Evolutionary conservation across 106 monocot genomes (phyloP).

Genomic region (Dendrobium chrysotoxum): DNA sequence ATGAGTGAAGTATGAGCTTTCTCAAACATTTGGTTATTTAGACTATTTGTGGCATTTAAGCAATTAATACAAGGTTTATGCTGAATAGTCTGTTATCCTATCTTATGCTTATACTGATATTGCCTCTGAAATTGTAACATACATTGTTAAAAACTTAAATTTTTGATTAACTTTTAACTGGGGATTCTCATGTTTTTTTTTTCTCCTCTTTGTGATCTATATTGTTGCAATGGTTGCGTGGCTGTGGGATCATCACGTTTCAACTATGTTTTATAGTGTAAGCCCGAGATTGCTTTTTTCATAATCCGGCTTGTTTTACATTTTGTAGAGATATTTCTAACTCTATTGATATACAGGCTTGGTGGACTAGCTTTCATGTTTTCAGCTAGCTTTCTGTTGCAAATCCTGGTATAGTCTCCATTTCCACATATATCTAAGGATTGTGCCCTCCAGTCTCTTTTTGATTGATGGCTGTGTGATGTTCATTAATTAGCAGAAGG

Average conservation of each 20-base stretch:
- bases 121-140: not conserved
- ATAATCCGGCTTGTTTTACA: not conserved
- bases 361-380: slow-evolving; percentile 99
- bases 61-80: not conserved
- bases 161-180: not conserved
- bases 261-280: slow-evolving; percentile 5
- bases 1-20: not conserved
- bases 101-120: not conserved
- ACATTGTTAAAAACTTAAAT: not conserved
- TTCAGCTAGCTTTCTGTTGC: slow-evolving; percentile 80
- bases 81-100: not conserved
- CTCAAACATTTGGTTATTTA: not conserved
- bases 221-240: not conserved
- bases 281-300: not conserved
- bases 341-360: slow-evolving; percentile 40
- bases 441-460: not conserved
- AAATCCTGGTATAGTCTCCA: slow-evolving; percentile 62
- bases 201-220: not conserved
- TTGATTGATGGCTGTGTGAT: not conserved
- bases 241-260: slow-evolving; percentile 1
- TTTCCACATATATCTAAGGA: not conserved
- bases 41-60: not conserved
- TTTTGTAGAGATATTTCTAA: slow-evolving; percentile 3
- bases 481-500: not conserved
- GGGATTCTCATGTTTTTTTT: not conserved